These are phyloP conservation scores for Colletotrichum eleusines DNA, from an alignment of 2,329 filamentous ascomycete species.

Conservation along the genomic window DNA sequence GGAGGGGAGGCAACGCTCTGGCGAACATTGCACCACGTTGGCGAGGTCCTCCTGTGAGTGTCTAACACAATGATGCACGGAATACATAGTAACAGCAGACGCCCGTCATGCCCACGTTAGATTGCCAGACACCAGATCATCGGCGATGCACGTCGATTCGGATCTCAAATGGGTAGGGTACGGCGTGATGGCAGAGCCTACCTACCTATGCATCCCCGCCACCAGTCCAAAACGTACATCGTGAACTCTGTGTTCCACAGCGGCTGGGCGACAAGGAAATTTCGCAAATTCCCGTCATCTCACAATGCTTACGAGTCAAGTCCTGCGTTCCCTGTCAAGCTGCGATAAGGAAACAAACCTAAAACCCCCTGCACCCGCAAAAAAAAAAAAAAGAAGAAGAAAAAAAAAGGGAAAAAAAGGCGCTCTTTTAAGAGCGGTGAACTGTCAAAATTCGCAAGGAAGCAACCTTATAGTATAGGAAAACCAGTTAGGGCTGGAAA, in stretches of 20 bases:
- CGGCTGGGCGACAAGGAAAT: conserved; percentile 10
- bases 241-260: conserved; percentile 13
- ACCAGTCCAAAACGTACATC: conserved; percentile 5
- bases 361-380: too few species aligned
- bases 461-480: background rate
- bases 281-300: conserved; percentile 9
- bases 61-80: background rate
- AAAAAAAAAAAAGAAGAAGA: too few species aligned
- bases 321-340: background rate
- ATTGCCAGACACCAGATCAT: conserved; percentile 14
- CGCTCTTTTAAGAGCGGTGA: background rate
- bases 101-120: conserved; percentile 14
- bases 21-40: background rate
- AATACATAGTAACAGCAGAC: conserved; percentile 17
- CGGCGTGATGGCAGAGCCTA: background rate
- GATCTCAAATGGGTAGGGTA: conserved; percentile 9
- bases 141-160: conserved; percentile 10
- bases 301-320: conserved; percentile 16
- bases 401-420: too few species aligned
- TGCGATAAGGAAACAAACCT: background rate
- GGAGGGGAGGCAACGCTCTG: background rate
- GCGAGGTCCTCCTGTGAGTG: background rate
- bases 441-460: background rate
- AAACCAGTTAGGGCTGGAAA: background rate
- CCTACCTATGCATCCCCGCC: background rate